These are phyloP conservation scores for Xylaria sp. DNA, from an alignment of 2,329 filamentous ascomycete genomes.

Conservation along the genomic window DNA sequence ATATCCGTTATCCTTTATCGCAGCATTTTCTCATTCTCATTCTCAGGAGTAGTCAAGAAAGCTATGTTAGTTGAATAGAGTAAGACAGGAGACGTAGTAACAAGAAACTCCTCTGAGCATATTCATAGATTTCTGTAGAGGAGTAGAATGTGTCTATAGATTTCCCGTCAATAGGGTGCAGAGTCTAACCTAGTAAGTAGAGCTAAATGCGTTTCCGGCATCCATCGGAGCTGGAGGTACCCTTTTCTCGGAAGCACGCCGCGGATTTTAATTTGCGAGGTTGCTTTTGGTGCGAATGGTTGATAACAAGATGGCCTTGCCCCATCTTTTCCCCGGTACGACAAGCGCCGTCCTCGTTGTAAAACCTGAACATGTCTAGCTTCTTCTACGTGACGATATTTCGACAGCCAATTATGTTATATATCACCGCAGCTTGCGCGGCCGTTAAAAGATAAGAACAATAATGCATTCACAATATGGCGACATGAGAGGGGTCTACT, in stretches of 20 bases:
- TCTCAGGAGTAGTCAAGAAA: neutral
- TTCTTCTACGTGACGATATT: neutral
- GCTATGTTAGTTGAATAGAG: neutral
- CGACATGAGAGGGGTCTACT: neutral
- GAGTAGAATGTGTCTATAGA: neutral
- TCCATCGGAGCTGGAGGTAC: neutral
- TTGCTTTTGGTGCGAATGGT: neutral
- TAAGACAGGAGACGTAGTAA: neutral
- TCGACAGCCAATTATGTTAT: constrained; percentile 17
- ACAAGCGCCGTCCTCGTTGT: constrained; percentile 16
- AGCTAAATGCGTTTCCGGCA: neutral
- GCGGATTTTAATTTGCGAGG: constrained; percentile 15
- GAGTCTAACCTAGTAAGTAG: neutral
- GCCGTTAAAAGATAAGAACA: neutral
- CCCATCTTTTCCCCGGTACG: constrained; percentile 13
- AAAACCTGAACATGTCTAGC: constrained; percentile 7
- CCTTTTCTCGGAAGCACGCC: neutral
- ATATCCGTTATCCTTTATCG: neutral
- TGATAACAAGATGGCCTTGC: neutral
- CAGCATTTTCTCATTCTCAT: neutral
- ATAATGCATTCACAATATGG: neutral
- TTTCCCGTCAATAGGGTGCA: neutral
- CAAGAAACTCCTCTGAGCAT: neutral
- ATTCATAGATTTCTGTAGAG: too few relatives aligned
- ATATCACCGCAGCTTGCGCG: neutral